A percentile compares a stretch with the other conserved stretches of the same genome.
These are phyloP conservation scores for Fulvia fulva DNA, from an alignment of 2,329 filamentous ascomycete genomes.

Conservation along the genomic window DNA sequence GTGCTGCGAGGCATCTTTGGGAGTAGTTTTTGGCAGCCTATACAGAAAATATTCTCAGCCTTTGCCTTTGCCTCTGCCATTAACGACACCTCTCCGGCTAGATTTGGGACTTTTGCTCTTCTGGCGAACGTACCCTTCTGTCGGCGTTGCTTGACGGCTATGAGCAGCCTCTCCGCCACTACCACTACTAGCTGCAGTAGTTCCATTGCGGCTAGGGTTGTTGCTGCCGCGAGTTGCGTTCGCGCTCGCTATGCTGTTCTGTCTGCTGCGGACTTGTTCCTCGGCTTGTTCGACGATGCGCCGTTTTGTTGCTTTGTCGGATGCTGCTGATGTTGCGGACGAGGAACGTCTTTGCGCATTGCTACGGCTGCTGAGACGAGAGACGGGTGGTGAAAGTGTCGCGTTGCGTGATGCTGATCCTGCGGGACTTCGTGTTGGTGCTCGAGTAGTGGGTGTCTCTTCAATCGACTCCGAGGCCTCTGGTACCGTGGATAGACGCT, in stretches of 20 bases:
- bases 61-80: neutral
- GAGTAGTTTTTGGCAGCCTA: neutral
- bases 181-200: neutral
- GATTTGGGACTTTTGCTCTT: neutral
- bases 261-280: slow-evolving; percentile 18
- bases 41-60: neutral
- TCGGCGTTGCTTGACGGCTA: slow-evolving; percentile 28
- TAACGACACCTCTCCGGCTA: neutral
- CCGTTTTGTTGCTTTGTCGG: slow-evolving; percentile 34
- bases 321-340: slow-evolving; percentile 19
- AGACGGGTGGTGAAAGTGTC: slow-evolving; percentile 19
- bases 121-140: slow-evolving; percentile 29
- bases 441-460: slow-evolving; percentile 10
- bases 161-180: slow-evolving; percentile 12
- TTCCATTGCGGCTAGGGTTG: neutral
- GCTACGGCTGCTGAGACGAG: slow-evolving; percentile 28
- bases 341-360: slow-evolving; percentile 18
- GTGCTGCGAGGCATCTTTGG: no score
- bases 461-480: slow-evolving; percentile 24
- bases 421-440: neutral
- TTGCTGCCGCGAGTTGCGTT: neutral
- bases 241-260: neutral
- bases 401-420: neutral
- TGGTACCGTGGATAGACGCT: slow-evolving; percentile 32
- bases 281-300: slow-evolving; percentile 32